Conservation (phyloP, 805 yeast genomes). For the Saccharomycopsis fodiens region DNA sequence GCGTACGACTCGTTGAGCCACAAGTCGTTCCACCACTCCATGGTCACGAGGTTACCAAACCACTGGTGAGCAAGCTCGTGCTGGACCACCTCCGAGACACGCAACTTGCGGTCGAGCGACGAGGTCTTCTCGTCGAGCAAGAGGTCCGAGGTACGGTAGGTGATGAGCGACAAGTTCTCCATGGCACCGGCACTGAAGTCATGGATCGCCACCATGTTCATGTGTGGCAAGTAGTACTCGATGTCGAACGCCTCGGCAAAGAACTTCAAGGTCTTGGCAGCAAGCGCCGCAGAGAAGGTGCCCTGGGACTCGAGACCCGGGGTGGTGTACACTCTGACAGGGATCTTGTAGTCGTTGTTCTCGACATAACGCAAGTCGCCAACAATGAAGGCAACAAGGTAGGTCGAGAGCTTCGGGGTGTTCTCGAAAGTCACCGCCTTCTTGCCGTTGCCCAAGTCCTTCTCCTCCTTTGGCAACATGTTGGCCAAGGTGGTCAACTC, state of each 20-base stretch:
- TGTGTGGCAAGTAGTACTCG: constrained; percentile 71
- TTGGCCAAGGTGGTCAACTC: constrained; percentile 56
- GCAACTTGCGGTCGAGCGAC: constrained; percentile 52
- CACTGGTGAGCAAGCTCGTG: constrained; percentile 90
- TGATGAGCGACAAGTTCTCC: constrained; percentile 81
- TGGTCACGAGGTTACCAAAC: constrained; percentile 85
- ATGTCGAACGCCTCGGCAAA: constrained; percentile 69
- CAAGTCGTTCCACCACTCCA: constrained; percentile 90
- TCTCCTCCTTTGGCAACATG: constrained; percentile 55
- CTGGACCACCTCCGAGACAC: constrained; percentile 81
- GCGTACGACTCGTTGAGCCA: constrained; percentile 90
- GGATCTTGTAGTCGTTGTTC: constrained; percentile 55
- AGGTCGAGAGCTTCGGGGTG: constrained; percentile 83
- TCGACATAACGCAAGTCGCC: constrained; percentile 76
- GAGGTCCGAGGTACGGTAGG: constrained; percentile 71
- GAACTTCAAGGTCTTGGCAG: constrained; percentile 67
- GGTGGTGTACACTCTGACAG: constrained; percentile 75
- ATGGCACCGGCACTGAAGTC: constrained; percentile 84
- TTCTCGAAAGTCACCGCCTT: constrained; percentile 58
- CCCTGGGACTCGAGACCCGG: constrained; percentile 71
- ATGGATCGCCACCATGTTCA: constrained; percentile 76
- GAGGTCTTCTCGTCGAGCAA: constrained; percentile 67
- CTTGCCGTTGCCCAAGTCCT: constrained; percentile 32
- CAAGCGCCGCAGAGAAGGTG: constrained; percentile 62
- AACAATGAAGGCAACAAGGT: constrained; percentile 73